Percentiles rank a stretch among this genome's conserved stretches.
phyloP scores from a whole-genome alignment of 108 stramenopile species.

The Cyclotella kingstonii region DNA sequence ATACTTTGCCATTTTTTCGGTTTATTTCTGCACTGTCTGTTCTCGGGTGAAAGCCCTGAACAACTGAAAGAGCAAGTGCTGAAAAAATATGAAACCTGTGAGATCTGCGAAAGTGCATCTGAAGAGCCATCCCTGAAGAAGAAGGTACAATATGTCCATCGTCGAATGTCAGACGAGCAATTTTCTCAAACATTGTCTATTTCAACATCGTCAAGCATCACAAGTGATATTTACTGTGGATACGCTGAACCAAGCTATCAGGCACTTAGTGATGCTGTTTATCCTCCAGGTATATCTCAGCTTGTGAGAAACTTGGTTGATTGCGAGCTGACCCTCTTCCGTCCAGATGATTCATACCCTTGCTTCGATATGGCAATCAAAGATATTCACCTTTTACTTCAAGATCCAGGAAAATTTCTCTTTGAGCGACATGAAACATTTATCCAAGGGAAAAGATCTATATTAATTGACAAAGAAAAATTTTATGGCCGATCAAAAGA shows the following conservation, averaged over 20 bases:
- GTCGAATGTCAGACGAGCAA: neutral
- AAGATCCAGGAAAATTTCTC: constrained; percentile 10
- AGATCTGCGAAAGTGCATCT: neutral
- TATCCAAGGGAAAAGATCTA: neutral
- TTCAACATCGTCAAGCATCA: neutral
- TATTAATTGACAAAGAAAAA: constrained; percentile 1
- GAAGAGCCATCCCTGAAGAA: neutral
- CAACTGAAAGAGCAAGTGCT: too few relatives aligned
- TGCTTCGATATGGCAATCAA: constrained; percentile 8
- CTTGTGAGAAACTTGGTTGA: constrained; percentile 14
- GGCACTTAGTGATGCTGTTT: constrained; percentile 2
- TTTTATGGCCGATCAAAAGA: constrained; percentile 27
- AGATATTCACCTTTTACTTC: constrained; percentile 23
- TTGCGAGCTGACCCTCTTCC: neutral
- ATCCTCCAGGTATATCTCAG: constrained; percentile 6
- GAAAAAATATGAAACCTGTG: neutral
- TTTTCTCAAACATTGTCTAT: neutral
- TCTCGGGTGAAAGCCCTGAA: neutral
- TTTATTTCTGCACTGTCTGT: neutral
- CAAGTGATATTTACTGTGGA: neutral
- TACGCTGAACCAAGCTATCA: neutral
- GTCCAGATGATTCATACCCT: constrained; percentile 9
- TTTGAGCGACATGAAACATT: neutral
- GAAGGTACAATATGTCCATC: neutral
- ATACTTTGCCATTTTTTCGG: neutral